Evolutionary conservation across 495 filamentous ascomycete species (phyloP).

Genomic region (Clavariopsis aquatica): DNA sequence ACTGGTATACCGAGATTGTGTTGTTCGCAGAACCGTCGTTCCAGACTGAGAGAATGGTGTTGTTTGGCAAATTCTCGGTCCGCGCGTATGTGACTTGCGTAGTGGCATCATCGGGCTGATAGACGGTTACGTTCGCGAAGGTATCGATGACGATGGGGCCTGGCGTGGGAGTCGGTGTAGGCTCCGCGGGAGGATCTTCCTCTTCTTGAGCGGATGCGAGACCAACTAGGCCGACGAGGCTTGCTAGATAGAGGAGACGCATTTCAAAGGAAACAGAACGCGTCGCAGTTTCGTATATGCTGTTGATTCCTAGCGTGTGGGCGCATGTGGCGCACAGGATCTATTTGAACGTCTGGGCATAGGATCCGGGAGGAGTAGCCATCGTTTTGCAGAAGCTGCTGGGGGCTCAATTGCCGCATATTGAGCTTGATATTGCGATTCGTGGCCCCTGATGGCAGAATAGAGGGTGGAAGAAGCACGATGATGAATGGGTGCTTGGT

Average conservation of each 20-base stretch:
- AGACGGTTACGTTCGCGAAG: slow-evolving; percentile 29
- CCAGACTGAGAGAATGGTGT: slow-evolving; percentile 23
- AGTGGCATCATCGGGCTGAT: slow-evolving; percentile 8
- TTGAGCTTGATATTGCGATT: slow-evolving; percentile 12
- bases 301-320: not conserved
- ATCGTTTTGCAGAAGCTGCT: not conserved
- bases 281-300: not conserved
- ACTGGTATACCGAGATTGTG: slow-evolving; percentile 21
- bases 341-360: slow-evolving; percentile 2
- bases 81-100: slow-evolving; percentile 13
- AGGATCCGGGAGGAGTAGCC: not conserved
- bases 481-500: not conserved
- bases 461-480: not conserved
- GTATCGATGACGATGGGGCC: slow-evolving; percentile 24
- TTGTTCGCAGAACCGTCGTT: slow-evolving; percentile 1
- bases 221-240: slow-evolving; percentile 1
- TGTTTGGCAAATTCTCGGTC: slow-evolving; percentile 21
- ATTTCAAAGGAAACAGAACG: not conserved
- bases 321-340: not conserved
- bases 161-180: not conserved
- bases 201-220: not conserved
- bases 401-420: slow-evolving; percentile 20
- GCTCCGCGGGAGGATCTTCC: not conserved
- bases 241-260: slow-evolving; percentile 1
- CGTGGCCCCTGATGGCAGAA: not conserved